Conservation (phyloP, 2,329 filamentous ascomycete genomes). For the Colletotrichum camelliae region DNA sequence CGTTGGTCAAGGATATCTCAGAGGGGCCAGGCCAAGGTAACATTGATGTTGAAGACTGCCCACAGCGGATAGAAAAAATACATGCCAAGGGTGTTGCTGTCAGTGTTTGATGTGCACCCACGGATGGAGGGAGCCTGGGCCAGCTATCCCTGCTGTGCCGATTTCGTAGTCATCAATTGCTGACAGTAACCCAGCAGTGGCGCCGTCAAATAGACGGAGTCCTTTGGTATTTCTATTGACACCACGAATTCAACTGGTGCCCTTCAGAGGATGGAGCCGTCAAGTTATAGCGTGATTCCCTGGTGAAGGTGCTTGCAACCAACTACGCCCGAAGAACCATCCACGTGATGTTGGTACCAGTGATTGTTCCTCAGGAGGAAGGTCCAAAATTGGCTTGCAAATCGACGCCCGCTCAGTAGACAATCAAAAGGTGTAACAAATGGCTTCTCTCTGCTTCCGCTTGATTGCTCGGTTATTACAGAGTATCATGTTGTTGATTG, state of each 20-base stretch:
- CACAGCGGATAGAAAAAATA: slow-evolving; percentile 6
- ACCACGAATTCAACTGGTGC: neutral
- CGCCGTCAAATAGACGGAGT: neutral
- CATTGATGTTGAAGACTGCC: neutral
- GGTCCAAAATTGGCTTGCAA: neutral
- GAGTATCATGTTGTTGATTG: neutral
- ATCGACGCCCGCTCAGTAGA: neutral
- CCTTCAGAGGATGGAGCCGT: neutral
- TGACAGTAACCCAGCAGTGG: neutral
- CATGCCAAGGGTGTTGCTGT: slow-evolving; percentile 11
- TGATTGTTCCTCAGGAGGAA: neutral
- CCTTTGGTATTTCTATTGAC: neutral
- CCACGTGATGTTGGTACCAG: neutral
- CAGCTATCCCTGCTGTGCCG: neutral
- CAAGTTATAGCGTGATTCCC: neutral
- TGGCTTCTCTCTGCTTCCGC: neutral
- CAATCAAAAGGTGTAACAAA: neutral
- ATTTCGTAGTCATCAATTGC: slow-evolving; percentile 1
- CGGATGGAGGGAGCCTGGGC: neutral
- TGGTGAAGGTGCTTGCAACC: neutral
- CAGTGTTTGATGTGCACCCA: slow-evolving; percentile 12
- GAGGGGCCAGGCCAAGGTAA: neutral
- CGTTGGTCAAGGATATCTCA: neutral
- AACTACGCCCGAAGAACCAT: neutral
- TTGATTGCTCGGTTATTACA: neutral